A percentile compares a stretch with the other conserved stretches of the same genome.
Conservation (phyloP, 2,329 filamentous ascomycete genomes). For the Aspergillus niger region DNA sequence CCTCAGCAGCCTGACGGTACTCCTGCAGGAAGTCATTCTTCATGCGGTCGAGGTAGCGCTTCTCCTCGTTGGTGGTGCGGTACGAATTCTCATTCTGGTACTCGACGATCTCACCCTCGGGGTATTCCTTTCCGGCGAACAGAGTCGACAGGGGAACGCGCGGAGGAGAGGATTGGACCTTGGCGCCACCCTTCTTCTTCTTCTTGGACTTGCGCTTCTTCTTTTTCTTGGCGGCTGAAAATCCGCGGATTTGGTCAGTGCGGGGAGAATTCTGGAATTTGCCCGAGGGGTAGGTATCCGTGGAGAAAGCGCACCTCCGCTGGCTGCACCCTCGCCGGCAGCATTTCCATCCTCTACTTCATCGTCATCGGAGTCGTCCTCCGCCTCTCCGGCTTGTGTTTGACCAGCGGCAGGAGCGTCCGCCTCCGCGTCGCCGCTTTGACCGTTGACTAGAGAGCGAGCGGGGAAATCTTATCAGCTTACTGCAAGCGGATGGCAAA, state of each 20-base stretch:
- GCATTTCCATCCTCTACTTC: conserved; percentile 50
- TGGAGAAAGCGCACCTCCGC: conserved; percentile 34
- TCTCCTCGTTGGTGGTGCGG: conserved; percentile 81
- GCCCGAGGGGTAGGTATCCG: conserved; percentile 1
- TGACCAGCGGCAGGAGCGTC: conserved; percentile 34
- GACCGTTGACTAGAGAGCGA: conserved; percentile 39
- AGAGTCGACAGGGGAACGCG: conserved; percentile 72
- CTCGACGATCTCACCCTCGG: conserved; percentile 75
- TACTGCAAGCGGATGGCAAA: background rate
- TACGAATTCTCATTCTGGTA: conserved; percentile 76
- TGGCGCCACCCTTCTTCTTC: conserved; percentile 64
- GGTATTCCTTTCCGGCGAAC: conserved; percentile 72
- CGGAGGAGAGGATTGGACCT: conserved; percentile 74
- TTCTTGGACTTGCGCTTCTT: conserved; percentile 80
- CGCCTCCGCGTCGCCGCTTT: conserved; percentile 39
- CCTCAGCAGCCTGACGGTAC: conserved; percentile 81
- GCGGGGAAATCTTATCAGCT: conserved; percentile 24
- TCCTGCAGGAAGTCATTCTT: conserved; percentile 77
- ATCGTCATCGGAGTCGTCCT: conserved; percentile 59
- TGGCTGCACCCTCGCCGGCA: conserved; percentile 41
- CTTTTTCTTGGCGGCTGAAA: conserved; percentile 66
- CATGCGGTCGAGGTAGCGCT: conserved; percentile 77
- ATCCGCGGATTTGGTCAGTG: conserved; percentile 12
- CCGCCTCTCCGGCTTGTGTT: conserved; percentile 49
- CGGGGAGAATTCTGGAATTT: background rate